These are phyloP conservation scores for Ceratobasidium sp. DNA, from an alignment of 1,284 basidiomycete species.

Conservation along the genomic window DNA sequence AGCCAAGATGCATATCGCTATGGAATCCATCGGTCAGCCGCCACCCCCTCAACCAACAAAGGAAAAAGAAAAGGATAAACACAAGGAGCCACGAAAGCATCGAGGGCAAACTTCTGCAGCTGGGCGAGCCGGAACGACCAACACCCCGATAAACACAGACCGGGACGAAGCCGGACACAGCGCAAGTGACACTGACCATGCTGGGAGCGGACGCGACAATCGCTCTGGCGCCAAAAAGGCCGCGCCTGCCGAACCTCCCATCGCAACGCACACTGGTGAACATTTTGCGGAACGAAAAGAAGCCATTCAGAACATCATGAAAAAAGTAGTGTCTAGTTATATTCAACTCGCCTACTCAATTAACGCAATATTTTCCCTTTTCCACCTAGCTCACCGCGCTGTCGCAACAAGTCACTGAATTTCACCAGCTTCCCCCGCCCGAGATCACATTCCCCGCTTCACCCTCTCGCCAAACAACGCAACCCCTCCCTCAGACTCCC, in stretches of 20 bases:
- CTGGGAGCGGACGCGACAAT: slow-evolving; percentile 21
- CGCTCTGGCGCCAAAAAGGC: slow-evolving; percentile 8
- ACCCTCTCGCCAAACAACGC: background rate
- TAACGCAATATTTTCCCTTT: background rate
- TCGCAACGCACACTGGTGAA: slow-evolving; percentile 4
- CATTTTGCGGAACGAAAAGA: slow-evolving; percentile 30
- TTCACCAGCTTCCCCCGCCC: slow-evolving; percentile 21
- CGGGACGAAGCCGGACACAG: slow-evolving; percentile 23
- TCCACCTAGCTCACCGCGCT: slow-evolving; percentile 2
- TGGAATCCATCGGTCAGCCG: slow-evolving; percentile 30
- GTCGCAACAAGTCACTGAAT: slow-evolving; percentile 25
- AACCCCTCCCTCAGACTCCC: background rate
- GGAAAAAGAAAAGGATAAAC: slow-evolving; percentile 33
- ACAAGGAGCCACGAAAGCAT: slow-evolving; percentile 25
- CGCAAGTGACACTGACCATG: slow-evolving; percentile 35
- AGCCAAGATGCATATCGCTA: slow-evolving; percentile 32
- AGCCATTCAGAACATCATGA: slow-evolving; percentile 22
- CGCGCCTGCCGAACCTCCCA: background rate
- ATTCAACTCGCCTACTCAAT: background rate
- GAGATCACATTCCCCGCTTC: slow-evolving; percentile 22
- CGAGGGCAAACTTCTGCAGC: slow-evolving; percentile 1
- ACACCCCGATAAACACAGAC: slow-evolving; percentile 8
- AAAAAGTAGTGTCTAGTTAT: slow-evolving; percentile 10
- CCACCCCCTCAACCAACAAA: slow-evolving; percentile 26
- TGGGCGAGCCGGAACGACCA: slow-evolving; percentile 21